Evolutionary conservation across 179 eudicot genomes (phyloP).

Genomic region (Beta corolliflora): DNA sequence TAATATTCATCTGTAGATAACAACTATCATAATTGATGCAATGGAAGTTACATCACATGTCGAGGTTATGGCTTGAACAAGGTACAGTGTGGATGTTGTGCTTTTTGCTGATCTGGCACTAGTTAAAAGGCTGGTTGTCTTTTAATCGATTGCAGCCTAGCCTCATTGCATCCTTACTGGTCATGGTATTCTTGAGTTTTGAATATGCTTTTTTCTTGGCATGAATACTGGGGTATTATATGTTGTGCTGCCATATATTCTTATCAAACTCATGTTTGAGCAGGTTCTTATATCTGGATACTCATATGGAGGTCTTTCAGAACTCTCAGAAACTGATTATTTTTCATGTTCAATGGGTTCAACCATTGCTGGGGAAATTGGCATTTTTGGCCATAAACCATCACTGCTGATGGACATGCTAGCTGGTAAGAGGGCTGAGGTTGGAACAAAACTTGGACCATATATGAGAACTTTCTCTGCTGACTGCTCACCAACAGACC

Average conservation of each 20-base stretch:
- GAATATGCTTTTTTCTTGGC: conserved; percentile 7
- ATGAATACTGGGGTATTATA: conserved; percentile 10
- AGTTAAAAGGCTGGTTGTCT: not conserved
- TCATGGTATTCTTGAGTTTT: conserved; percentile 4
- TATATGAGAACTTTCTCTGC: conserved; percentile 86
- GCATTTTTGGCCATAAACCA: conserved; percentile 87
- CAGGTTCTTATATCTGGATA: conserved; percentile 88
- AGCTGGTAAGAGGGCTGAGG: conserved; percentile 97
- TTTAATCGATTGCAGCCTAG: not conserved
- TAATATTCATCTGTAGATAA: not conserved
- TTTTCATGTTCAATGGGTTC: conserved; percentile 90
- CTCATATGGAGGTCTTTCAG: conserved; percentile 90
- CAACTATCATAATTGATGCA: not conserved
- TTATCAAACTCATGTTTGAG: conserved; percentile 35
- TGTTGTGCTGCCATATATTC: conserved; percentile 12
- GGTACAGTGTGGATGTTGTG: not conserved
- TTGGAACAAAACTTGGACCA: conserved; percentile 81
- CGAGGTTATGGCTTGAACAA: not conserved
- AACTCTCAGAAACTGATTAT: conserved; percentile 80
- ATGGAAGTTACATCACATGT: not conserved
- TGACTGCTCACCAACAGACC: conserved; percentile 91
- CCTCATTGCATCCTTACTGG: conserved; percentile 11
- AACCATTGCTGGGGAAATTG: conserved; percentile 91
- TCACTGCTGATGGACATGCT: conserved; percentile 82
- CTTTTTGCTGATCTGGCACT: conserved; percentile 3